Conservation (phyloP, 73 alveolate genomes). For the Tetrahymena elliotti region DNA sequence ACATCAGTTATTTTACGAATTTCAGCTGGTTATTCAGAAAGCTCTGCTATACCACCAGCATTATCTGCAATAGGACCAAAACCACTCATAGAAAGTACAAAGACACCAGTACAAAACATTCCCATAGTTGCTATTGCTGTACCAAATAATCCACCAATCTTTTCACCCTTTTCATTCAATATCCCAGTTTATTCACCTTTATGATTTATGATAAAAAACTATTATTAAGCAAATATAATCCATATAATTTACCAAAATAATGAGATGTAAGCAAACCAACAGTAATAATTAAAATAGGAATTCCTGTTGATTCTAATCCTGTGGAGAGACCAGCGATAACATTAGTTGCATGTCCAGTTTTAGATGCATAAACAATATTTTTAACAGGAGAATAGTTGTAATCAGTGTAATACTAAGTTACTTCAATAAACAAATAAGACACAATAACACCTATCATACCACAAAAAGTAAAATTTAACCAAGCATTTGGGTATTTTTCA, state of each 20-base stretch:
- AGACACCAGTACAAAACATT: conserved; percentile 76
- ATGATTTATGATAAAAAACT: not conserved
- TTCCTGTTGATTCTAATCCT: conserved; percentile 73
- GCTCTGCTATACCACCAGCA: conserved; percentile 75
- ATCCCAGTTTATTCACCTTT: conserved; percentile 64
- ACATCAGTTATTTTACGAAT: conserved; percentile 84
- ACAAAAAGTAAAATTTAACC: conserved; percentile 50
- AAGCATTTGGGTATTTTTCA: conserved; percentile 33
- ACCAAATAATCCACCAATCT: conserved; percentile 76
- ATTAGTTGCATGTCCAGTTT: conserved; percentile 88
- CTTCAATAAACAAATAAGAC: conserved; percentile 53
- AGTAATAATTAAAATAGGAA: conserved; percentile 67
- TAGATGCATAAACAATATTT: conserved; percentile 61
- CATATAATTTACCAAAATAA: conserved; percentile 5
- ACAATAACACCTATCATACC: conserved; percentile 58
- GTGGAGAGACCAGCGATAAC: conserved; percentile 76
- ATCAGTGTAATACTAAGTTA: conserved; percentile 76
- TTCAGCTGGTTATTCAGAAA: conserved; percentile 50
- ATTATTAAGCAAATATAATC: not conserved
- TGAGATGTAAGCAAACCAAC: conserved; percentile 67
- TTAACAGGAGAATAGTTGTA: conserved; percentile 77
- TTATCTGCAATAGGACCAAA: conserved; percentile 93
- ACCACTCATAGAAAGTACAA: conserved; percentile 80
- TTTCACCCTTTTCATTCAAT: conserved; percentile 32
- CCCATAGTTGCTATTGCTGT: conserved; percentile 96